These are phyloP conservation scores for Eucalyptus pauciflora DNA, from an alignment of 345 rosid genomes.

Conservation along the genomic window DNA sequence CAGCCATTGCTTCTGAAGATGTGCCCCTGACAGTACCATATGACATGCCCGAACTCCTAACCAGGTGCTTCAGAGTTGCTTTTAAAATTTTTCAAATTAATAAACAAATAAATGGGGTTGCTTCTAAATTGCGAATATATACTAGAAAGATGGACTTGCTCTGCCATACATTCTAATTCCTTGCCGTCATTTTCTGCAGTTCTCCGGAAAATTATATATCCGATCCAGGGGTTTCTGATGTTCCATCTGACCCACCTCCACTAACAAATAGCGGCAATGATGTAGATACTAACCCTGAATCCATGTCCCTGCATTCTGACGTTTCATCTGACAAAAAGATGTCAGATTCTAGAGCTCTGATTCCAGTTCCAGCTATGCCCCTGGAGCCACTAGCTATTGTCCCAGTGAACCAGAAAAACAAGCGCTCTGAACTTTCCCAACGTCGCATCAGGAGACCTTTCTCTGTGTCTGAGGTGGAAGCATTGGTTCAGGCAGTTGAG, in stretches of 20 bases:
- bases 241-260: slow-evolving; percentile 17
- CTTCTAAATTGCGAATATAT: not conserved
- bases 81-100: not conserved
- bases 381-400: slow-evolving; percentile 53
- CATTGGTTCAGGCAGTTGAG: slow-evolving; percentile 86
- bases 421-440: slow-evolving; percentile 65
- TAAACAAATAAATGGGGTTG: not conserved
- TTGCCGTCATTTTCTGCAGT: slow-evolving; percentile 20
- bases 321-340: slow-evolving; percentile 26
- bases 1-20: slow-evolving; percentile 31
- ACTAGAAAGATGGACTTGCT: not conserved
- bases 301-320: slow-evolving; percentile 27
- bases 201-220: slow-evolving; percentile 17
- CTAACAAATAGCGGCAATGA: slow-evolving; percentile 8
- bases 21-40: slow-evolving; percentile 16
- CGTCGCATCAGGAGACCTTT: slow-evolving; percentile 98
- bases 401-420: slow-evolving; percentile 55
- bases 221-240: slow-evolving; percentile 23
- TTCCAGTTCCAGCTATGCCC: slow-evolving; percentile 38
- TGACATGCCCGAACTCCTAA: slow-evolving; percentile 10
- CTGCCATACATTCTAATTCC: not conserved
- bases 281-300: slow-evolving; percentile 30
- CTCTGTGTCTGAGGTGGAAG: slow-evolving; percentile 93
- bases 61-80: slow-evolving; percentile 29
- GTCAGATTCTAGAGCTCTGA: slow-evolving; percentile 62